These are phyloP conservation scores for Agaricus sinodeliciosus DNA, from an alignment of 768 basidiomycete species.

Conservation along the genomic window DNA sequence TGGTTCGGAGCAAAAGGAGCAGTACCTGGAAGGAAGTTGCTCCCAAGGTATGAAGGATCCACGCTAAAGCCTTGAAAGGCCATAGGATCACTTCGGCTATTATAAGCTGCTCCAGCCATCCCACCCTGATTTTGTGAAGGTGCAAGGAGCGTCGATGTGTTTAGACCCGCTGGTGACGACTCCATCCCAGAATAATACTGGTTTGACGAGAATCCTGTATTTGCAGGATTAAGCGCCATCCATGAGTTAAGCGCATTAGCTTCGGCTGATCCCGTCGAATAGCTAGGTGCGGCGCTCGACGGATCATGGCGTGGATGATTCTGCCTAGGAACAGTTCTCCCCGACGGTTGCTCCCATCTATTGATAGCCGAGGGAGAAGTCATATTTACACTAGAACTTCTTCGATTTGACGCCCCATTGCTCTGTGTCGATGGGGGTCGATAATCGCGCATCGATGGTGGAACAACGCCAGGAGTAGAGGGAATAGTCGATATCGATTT, in stretches of 20 bases:
- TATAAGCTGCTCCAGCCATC: not conserved
- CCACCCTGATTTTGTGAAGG: not conserved
- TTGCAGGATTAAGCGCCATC: constrained; percentile 8
- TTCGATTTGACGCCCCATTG: not conserved
- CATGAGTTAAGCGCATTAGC: constrained; percentile 1
- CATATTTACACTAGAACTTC: not conserved
- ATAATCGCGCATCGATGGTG: constrained; percentile 8
- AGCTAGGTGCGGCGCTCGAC: not conserved
- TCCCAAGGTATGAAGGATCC: not conserved
- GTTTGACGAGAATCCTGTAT: not conserved
- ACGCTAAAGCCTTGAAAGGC: not conserved
- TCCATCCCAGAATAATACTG: not conserved
- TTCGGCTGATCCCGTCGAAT: not conserved
- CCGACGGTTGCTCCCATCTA: constrained; percentile 1
- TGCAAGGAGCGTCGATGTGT: not conserved
- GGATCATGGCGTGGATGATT: not conserved
- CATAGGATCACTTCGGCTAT: not conserved
- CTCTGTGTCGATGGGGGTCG: constrained; percentile 4
- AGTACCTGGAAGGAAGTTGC: not conserved
- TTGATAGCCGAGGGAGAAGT: constrained; percentile 4
- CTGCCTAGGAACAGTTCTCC: not conserved
- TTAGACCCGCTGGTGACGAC: not conserved
- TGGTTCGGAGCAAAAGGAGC: constrained; percentile 9
- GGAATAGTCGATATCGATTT: constrained; percentile 12
- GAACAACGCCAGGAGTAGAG: constrained; percentile 3